Base-by-base conservation (phyloP, 371 early-diverging fungal genomes). In the Neoconidiobolus thromboides region DNA sequence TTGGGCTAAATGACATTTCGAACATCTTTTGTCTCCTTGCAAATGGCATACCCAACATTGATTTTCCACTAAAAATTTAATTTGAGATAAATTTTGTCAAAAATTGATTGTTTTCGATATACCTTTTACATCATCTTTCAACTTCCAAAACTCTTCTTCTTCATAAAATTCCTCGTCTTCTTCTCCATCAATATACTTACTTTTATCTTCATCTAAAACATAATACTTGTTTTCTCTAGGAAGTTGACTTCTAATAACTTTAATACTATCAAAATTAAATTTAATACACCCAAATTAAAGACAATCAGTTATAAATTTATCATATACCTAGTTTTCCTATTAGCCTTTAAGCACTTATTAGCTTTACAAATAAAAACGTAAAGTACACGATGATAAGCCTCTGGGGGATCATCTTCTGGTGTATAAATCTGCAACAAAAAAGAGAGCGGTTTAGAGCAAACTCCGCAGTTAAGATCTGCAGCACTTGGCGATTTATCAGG, bases 331-430 rank as follows among this genome's bases (percentile, higher is more conserved):
- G 76, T 72, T 41, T 62, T 70, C 74, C 80, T 79, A 15, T 76
- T 68, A 55, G 72, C 71, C 51, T 73, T 71, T 54, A 87, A 82
- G 69, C 96, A 95, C 0, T 70, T 62, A 14, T 91, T 92, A 39
- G 83, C 82, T 61, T 81, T 85, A 71, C 97, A 96, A 64, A 86
- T 80, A 64, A 89, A 95, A 1, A 95, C 78, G 64, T 93, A 94
- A 10, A 94, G 68, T 51, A 80, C 77, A 46, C 97, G 81, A 64
- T 93, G 93, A 62, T 83, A 94, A 1, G 97, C 94, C 61, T 87
- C 83, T 0, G 68, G 68, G 0, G 90, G 87, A 39, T 80, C 71
- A 65, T 94, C 91, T 62, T 95, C 93, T 12, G 96, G 93, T 1
- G 95, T 89, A 64, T 91, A 96, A 0, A 96, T 63, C 80, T 95